Percentiles rank a stretch among this genome's conserved stretches.
These are phyloP conservation scores for Rutstroemia sp. DNA, from an alignment of 2,329 filamentous ascomycete species.

Conservation along the genomic window DNA sequence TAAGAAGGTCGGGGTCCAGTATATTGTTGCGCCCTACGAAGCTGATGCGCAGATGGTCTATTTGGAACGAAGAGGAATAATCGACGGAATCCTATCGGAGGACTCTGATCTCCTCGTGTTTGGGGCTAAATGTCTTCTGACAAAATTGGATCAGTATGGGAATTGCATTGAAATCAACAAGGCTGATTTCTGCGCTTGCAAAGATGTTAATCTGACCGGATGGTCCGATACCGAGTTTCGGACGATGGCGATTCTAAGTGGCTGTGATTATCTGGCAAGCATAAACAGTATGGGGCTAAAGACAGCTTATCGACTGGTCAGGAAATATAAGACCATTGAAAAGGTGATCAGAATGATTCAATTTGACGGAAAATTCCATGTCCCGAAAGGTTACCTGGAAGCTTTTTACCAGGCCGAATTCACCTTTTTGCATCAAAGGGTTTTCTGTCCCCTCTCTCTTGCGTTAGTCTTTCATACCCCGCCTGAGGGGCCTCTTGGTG, in stretches of 20 bases:
- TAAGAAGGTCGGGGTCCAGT: constrained; percentile 71
- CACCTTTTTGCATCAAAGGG: constrained; percentile 90
- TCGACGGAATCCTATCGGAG: constrained; percentile 86
- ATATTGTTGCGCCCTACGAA: constrained; percentile 94
- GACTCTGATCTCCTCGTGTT: constrained; percentile 96
- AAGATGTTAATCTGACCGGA: constrained; percentile 80
- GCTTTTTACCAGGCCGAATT: constrained; percentile 80
- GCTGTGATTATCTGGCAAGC: constrained; percentile 88
- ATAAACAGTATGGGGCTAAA: constrained; percentile 85
- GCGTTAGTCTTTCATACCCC: constrained; percentile 69
- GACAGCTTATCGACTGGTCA: constrained; percentile 83
- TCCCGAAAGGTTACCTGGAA: constrained; percentile 75
- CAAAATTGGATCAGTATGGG: constrained; percentile 90
- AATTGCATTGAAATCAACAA: constrained; percentile 89
- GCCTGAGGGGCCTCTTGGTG: constrained; percentile 52
- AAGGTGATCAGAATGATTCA: constrained; percentile 74
- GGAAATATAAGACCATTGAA: constrained; percentile 84
- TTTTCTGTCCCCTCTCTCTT: constrained; percentile 72
- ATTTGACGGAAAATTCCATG: constrained; percentile 77
- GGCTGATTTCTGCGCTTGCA: constrained; percentile 78
- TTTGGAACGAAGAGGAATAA: constrained; percentile 75
- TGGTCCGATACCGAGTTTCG: constrained; percentile 92
- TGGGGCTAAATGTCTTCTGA: constrained; percentile 81
- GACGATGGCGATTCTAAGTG: constrained; percentile 91
- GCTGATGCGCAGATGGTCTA: constrained; percentile 96